phyloP scores from a whole-genome alignment of 345 rosid species.

The Gossypium australe region DNA sequence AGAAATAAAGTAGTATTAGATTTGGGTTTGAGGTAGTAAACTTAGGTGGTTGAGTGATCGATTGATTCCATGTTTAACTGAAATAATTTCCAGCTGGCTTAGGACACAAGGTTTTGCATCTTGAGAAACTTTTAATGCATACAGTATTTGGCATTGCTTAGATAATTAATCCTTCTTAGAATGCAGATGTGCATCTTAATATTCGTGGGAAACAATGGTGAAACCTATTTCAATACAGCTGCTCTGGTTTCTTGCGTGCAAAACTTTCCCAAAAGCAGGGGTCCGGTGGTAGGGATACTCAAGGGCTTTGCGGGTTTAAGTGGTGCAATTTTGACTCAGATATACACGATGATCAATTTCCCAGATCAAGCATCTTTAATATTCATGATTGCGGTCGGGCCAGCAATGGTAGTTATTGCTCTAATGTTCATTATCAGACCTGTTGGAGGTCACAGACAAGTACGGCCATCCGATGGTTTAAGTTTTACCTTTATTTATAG shows the following conservation, averaged over 20 bases:
- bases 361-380: constrained; percentile 80
- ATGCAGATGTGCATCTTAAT: constrained; percentile 90
- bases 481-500: constrained; percentile 69
- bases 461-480: constrained; percentile 56
- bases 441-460: constrained; percentile 89
- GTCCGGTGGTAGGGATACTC: constrained; percentile 95
- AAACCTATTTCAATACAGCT: constrained; percentile 93
- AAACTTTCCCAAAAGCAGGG: constrained; percentile 93
- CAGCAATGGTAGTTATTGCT: constrained; percentile 63
- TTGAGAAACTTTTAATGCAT: constrained; percentile 3
- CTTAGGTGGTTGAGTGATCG: not conserved
- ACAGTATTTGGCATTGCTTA: not conserved
- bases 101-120: not conserved
- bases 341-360: constrained; percentile 67
- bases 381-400: constrained; percentile 95
- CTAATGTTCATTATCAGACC: constrained; percentile 89
- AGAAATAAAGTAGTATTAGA: not conserved
- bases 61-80: not conserved
- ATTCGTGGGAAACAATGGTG: constrained; percentile 88
- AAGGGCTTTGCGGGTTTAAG: constrained; percentile 96
- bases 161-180: constrained; percentile 12
- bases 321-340: constrained; percentile 93
- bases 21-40: not conserved
- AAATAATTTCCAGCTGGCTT: not conserved
- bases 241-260: constrained; percentile 93